Evolutionary conservation across 306 rosid genomes (phyloP).

Genomic region (Senna tora): DNA sequence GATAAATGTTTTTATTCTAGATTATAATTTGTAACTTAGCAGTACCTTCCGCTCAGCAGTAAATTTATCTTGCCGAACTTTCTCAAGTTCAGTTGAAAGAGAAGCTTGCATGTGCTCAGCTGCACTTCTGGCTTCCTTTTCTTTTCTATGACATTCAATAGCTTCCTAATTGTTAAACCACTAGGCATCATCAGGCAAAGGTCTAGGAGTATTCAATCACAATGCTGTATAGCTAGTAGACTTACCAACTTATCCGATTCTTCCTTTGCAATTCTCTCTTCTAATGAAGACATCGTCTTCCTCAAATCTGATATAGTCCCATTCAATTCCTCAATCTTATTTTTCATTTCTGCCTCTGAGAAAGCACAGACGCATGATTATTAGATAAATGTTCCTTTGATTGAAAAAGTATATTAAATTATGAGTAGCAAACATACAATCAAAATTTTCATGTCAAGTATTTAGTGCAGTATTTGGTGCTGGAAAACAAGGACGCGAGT

Average conservation of each 20-base stretch:
- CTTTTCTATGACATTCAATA: constrained; percentile 58
- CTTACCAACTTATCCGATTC: constrained; percentile 79
- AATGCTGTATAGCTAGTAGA: constrained; percentile 9
- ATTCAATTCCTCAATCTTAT: constrained; percentile 55
- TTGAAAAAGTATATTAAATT: not conserved
- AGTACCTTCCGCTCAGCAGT: constrained; percentile 74
- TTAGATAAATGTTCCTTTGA: constrained; percentile 15
- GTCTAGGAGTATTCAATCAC: constrained; percentile 27
- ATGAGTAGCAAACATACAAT: not conserved
- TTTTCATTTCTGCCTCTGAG: constrained; percentile 73
- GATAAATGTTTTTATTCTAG: not conserved
- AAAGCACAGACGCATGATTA: constrained; percentile 39
- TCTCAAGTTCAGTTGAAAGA: constrained; percentile 70
- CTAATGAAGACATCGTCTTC: constrained; percentile 51
- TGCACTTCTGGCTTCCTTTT: constrained; percentile 71
- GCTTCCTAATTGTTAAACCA: constrained; percentile 63
- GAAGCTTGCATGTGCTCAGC: constrained; percentile 61
- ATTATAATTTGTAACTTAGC: not conserved
- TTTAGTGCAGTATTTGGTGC: not conserved
- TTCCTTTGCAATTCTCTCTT: constrained; percentile 65
- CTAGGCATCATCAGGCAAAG: constrained; percentile 8
- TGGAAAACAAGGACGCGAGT: not conserved
- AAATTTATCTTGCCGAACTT: constrained; percentile 62
- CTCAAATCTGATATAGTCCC: constrained; percentile 50
- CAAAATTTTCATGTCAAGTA: not conserved